Evolutionary conservation across 164 flowering plant species (phyloP), one percentile per base, ranked within the genome.

Genomic region (Dillenia turbinata): DNA sequence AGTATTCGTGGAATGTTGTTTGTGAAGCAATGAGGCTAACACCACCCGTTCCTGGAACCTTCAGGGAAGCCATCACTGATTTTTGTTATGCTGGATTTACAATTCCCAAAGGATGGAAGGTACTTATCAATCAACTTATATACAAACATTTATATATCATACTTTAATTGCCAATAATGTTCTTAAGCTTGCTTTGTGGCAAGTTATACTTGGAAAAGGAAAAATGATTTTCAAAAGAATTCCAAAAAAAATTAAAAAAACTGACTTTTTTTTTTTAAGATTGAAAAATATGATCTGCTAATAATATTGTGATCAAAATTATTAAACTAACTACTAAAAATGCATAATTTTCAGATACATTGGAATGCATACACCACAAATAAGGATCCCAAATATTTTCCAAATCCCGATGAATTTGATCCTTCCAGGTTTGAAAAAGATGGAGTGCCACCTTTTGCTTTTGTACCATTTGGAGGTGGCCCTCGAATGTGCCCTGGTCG

Each of bases 61-160:
- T 80, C 47, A 69, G 83, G 56, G 80, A 83, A 65, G 87, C 79
- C 54, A 15, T 80, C 2, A 43, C 46, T 12, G 85, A 80, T 52
- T 83, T 83, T 65, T 66, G 45, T 17, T 80, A 54, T 70, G 61
- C 71, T n/a, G 85, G 85, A 12, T 83, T 77, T 75, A 56, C 70
- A 44, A 77, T 83, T 57, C 84, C 87, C 5, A 80, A 83, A 64
- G 87, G 87, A 10, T 83, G 87, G 87, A 83, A 83, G 79, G 86
- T 81, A 59, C 46, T 11, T 60, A 26, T 13, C 8, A 0, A 12
- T 17, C 19, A 12, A 9, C 13, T 24, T 12, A 19, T 9, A 12
- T 10, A 33, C 2, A 17, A 2, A 26, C 5, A 26, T 26, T 2
- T 2, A 26, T 26, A 26, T 26, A 26, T 26, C 22, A 26, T 26